Base-by-base conservation (phyloP, 2,329 filamentous ascomycete genomes). In the Zymoseptoria tritici region DNA sequence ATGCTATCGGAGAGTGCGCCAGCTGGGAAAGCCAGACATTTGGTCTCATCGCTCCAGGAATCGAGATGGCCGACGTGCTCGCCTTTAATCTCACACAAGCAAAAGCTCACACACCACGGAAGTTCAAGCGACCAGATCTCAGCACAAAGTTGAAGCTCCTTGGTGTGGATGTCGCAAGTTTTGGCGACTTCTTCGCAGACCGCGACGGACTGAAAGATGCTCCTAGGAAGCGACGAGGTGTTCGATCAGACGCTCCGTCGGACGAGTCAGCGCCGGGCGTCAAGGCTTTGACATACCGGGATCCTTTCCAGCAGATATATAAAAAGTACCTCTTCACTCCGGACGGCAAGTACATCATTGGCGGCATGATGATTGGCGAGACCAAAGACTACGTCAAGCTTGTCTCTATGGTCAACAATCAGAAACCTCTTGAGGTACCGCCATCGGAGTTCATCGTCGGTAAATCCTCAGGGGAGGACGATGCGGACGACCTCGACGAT, bases 351-450 rank as follows among this genome's bases (percentile, higher is more conserved):
- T 93, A 93, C 68, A 79, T 96, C 1, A 83, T 96, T 0, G 91
- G 91, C n/a, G 92, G 91, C 3, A 96, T 96, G 90, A 96, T 96
- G 90, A 94, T 96, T 62, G 92, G 91, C 49, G 91, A 96, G 69
- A 95, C 90, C 0, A 88, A 84, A 63, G 91, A 96, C 76, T 96
- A 96, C 70, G 83, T 95, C 76, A 96, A 93, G 73, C 77, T 96
- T 21, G 89, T 95, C 0, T 88, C 90, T 1, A 85, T 96, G 80
- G 90, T 94, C 57, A 95, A 92, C 77, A 86, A 84, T 65, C 88
- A 91, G 71, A 95, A 92, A 72, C 79, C 81, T 62, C 80, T 96
- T 1, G 89, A 95, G 13, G 78, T 90, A 0, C 84, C 90, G 0
- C 91, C 91, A 0, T 85, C 87, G 54, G 85, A 96, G 72, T 85